These are phyloP conservation scores for Trichoderma reesei DNA, from an alignment of 495 filamentous ascomycete genomes.

Conservation along the genomic window DNA sequence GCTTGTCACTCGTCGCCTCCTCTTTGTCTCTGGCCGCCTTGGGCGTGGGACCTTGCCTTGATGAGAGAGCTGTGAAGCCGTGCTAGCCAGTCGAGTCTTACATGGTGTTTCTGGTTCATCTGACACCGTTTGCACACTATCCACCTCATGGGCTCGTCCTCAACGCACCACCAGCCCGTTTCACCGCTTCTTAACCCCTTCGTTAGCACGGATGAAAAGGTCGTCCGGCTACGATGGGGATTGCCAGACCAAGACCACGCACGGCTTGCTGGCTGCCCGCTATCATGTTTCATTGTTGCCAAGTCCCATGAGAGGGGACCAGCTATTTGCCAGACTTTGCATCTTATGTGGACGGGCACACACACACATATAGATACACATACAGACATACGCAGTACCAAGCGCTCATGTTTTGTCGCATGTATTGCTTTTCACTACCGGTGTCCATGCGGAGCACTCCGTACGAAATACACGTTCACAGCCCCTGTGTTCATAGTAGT, in stretches of 20 bases:
- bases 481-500: background rate
- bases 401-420: too few species aligned
- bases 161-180: background rate
- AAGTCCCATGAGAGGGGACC: too few species aligned
- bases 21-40: background rate
- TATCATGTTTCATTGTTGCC: background rate
- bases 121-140: background rate
- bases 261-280: background rate
- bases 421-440: too few species aligned
- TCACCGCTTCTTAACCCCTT: constrained; percentile 5
- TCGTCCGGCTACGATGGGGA: background rate
- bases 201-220: background rate
- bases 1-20: background rate
- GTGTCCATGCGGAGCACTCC: too few species aligned
- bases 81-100: background rate
- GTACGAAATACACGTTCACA: too few species aligned
- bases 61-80: background rate
- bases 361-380: too few species aligned
- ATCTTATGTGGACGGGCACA: too few species aligned
- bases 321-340: too few species aligned
- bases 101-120: background rate
- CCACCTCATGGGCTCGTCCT: background rate
- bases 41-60: background rate
- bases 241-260: background rate
- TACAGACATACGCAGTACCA: too few species aligned